Evolutionary conservation across 1,284 basidiomycete genomes (phyloP).

Genomic region (Ceratobasidium papillatum): DNA sequence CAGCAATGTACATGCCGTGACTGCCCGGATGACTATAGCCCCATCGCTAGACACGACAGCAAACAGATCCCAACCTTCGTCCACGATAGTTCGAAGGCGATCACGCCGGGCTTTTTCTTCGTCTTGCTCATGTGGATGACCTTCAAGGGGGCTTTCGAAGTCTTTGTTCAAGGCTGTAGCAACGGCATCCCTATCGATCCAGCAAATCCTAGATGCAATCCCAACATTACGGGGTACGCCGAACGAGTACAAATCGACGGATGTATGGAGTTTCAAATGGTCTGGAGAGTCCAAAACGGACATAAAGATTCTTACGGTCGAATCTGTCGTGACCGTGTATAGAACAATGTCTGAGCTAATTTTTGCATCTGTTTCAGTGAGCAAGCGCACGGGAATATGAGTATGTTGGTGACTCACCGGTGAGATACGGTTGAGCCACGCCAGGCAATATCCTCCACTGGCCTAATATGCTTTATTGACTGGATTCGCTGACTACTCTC

Average conservation of each 20-base stretch:
- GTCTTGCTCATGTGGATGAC: conserved; percentile 46
- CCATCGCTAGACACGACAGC: conserved; percentile 76
- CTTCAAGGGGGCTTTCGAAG: conserved; percentile 38
- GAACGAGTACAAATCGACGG: conserved; percentile 70
- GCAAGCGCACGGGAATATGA: neutral
- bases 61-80: conserved; percentile 82
- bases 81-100: conserved; percentile 65
- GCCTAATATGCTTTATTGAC: conserved; percentile 64
- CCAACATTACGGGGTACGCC: conserved; percentile 46
- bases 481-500: conserved; percentile 57
- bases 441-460: conserved; percentile 58
- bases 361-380: conserved; percentile 34
- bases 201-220: conserved; percentile 60
- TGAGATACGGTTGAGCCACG: conserved; percentile 69
- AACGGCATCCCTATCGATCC: conserved; percentile 69
- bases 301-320: conserved; percentile 81
- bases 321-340: conserved; percentile 78
- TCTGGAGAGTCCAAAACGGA: conserved; percentile 88
- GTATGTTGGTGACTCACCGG: conserved; percentile 59
- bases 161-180: conserved; percentile 14
- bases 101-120: conserved; percentile 58
- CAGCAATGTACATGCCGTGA: conserved; percentile 65
- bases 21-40: conserved; percentile 72
- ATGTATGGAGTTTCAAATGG: conserved; percentile 83
- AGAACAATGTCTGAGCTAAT: conserved; percentile 65